Percentiles rank a stretch among this genome's conserved stretches.
Conservation (phyloP, 2,329 filamentous ascomycete species). For the Ceratocystis albifundus region DNA sequence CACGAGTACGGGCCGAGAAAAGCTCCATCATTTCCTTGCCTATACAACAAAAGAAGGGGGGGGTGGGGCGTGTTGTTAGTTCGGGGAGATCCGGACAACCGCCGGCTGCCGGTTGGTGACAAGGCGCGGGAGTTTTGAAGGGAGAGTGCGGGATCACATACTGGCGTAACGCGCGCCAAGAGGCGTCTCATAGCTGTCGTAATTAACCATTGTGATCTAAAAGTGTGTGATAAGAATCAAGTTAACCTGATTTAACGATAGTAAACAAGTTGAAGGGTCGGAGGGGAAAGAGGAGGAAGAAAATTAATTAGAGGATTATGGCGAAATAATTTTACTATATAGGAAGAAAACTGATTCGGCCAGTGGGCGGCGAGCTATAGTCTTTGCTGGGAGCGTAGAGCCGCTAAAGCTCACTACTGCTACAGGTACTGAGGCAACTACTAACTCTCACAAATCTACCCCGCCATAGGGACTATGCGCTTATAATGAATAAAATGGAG, state of each 20-base stretch:
- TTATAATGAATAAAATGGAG: background rate
- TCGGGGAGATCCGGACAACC: constrained; percentile 10
- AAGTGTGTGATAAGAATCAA: background rate
- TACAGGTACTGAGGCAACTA: background rate
- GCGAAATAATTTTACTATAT: constrained; percentile 7
- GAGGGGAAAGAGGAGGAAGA: constrained; percentile 6
- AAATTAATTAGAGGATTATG: background rate
- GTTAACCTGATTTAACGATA: constrained; percentile 7
- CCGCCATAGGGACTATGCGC: background rate
- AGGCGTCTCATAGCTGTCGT: constrained; percentile 48
- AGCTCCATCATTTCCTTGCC: constrained; percentile 59
- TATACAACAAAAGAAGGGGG: background rate
- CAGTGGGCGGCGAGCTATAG: background rate
- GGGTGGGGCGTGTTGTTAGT: background rate
- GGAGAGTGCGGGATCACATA: constrained; percentile 3
- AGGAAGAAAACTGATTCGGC: background rate
- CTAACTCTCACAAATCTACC: background rate
- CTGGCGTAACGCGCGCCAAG: constrained; percentile 63
- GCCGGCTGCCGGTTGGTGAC: constrained; percentile 7
- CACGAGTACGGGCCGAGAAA: constrained; percentile 64
- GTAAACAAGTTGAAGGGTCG: background rate
- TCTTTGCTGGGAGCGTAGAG: background rate
- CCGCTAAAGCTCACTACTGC: background rate
- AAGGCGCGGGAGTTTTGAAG: background rate
- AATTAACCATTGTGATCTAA: constrained; percentile 24